Conservation (phyloP, 371 early-diverging fungal genomes). For the Lichtheimia hyalospora region DNA sequence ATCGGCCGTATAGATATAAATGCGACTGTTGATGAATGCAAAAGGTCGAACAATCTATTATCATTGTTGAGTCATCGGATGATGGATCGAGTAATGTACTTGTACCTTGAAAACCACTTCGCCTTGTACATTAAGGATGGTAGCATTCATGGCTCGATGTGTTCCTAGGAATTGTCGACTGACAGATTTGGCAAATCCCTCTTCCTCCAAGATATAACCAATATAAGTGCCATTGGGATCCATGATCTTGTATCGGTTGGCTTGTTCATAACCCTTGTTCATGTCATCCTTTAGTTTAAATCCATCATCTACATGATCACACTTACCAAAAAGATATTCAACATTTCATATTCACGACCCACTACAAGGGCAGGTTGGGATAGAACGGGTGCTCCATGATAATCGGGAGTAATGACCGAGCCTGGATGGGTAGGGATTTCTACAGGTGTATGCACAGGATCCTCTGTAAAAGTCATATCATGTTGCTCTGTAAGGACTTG, state of each 20-base stretch:
- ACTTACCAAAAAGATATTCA: slow-evolving; percentile 69
- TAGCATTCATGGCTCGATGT: slow-evolving; percentile 79
- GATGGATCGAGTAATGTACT: background rate
- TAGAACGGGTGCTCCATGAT: slow-evolving; percentile 43
- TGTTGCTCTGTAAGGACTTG: background rate
- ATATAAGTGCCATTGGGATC: slow-evolving; percentile 70
- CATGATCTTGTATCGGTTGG: slow-evolving; percentile 83
- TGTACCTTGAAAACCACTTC: slow-evolving; percentile 67
- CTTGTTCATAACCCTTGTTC: slow-evolving; percentile 78
- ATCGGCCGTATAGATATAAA: slow-evolving; percentile 62
- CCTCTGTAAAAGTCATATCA: slow-evolving; percentile 2
- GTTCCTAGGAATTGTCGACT: slow-evolving; percentile 76
- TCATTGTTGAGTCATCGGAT: background rate
- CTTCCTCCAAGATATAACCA: slow-evolving; percentile 84
- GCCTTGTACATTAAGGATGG: slow-evolving; percentile 69
- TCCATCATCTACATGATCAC: background rate
- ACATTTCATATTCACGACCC: slow-evolving; percentile 80
- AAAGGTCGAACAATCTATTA: slow-evolving; percentile 69
- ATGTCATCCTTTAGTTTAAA: background rate
- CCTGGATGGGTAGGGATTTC: slow-evolving; percentile 30
- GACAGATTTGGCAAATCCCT: slow-evolving; percentile 61
- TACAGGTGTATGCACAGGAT: slow-evolving; percentile 27
- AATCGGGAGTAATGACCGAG: slow-evolving; percentile 35
- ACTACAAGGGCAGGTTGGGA: slow-evolving; percentile 68
- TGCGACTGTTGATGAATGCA: slow-evolving; percentile 77